Conservation (phyloP, 2,329 filamentous ascomycete species). For the Curvularia verruculosa region DNA sequence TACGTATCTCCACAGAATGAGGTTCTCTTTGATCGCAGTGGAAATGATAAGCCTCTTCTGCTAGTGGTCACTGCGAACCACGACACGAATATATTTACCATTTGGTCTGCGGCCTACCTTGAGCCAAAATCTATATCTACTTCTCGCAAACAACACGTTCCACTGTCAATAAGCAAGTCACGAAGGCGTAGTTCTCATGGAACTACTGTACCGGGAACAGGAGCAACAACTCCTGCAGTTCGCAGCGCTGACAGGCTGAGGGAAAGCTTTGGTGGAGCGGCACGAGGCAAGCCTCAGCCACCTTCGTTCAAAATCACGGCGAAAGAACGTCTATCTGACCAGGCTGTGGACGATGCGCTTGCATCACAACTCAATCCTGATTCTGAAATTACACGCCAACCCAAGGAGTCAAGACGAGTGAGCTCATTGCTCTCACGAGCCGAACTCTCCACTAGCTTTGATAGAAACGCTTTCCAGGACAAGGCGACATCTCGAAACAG, state of each 20-base stretch:
- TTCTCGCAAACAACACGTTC: slow-evolving; percentile 50
- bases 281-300: slow-evolving; percentile 52
- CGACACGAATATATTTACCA: slow-evolving; percentile 75
- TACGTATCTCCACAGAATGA: slow-evolving; percentile 75
- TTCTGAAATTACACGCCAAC: slow-evolving; percentile 57
- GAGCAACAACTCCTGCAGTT: slow-evolving; percentile 73
- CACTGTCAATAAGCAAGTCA: slow-evolving; percentile 53
- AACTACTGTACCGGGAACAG: slow-evolving; percentile 67
- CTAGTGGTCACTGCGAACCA: slow-evolving; percentile 82
- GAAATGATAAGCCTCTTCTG: slow-evolving; percentile 59
- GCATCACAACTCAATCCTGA: slow-evolving; percentile 58
- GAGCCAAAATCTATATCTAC: slow-evolving; percentile 64
- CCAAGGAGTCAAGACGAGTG: slow-evolving; percentile 74
- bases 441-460: slow-evolving; percentile 84
- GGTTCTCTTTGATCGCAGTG: slow-evolving; percentile 55
- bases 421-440: slow-evolving; percentile 89
- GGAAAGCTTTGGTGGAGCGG: slow-evolving; percentile 73
- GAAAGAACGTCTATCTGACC: slow-evolving; percentile 43
- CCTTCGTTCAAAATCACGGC: slow-evolving; percentile 48
- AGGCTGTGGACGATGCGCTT: slow-evolving; percentile 55
- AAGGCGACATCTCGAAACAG: slow-evolving; percentile 59
- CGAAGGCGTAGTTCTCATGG: slow-evolving; percentile 68
- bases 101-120: slow-evolving; percentile 84
- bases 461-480: slow-evolving; percentile 80
- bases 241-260: slow-evolving; percentile 67